These are phyloP conservation scores for Fusarium foetens DNA, from an alignment of 2,329 filamentous ascomycete genomes.

Conservation along the genomic window DNA sequence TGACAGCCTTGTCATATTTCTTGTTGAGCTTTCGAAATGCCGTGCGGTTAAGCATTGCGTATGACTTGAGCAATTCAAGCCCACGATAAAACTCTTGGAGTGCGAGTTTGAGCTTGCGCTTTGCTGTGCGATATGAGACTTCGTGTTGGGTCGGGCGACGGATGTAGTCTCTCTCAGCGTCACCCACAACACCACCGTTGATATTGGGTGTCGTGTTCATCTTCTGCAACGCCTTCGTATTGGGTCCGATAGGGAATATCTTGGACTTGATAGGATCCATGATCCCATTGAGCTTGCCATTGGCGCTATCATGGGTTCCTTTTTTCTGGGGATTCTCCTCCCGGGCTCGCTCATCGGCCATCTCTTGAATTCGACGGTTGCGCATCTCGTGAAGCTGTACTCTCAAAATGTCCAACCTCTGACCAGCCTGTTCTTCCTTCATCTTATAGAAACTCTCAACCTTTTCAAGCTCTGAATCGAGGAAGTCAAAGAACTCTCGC, in stretches of 20 bases:
- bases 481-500: constrained; percentile 86
- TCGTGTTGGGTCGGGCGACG: constrained; percentile 60
- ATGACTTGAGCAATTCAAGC: constrained; percentile 91
- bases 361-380: constrained; percentile 80
- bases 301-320: constrained; percentile 30
- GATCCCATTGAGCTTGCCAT: constrained; percentile 53
- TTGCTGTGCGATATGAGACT: constrained; percentile 87
- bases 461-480: constrained; percentile 88
- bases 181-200: constrained; percentile 41
- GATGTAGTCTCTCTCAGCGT: constrained; percentile 60
- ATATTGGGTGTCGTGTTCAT: constrained; percentile 64
- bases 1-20: constrained; percentile 93
- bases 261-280: constrained; percentile 65
- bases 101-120: constrained; percentile 89
- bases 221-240: constrained; percentile 67
- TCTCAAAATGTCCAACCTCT: constrained; percentile 75
- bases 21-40: constrained; percentile 98
- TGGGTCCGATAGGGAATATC: constrained; percentile 67
- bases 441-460: constrained; percentile 89
- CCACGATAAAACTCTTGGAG: constrained; percentile 93
- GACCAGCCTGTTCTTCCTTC: constrained; percentile 86
- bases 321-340: constrained; percentile 43
- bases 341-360: constrained; percentile 57
- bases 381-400: constrained; percentile 94
- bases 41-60: constrained; percentile 87